Conservation (phyloP, 192 early-diverging fungal species). For the Cladochytrium replicatum region DNA sequence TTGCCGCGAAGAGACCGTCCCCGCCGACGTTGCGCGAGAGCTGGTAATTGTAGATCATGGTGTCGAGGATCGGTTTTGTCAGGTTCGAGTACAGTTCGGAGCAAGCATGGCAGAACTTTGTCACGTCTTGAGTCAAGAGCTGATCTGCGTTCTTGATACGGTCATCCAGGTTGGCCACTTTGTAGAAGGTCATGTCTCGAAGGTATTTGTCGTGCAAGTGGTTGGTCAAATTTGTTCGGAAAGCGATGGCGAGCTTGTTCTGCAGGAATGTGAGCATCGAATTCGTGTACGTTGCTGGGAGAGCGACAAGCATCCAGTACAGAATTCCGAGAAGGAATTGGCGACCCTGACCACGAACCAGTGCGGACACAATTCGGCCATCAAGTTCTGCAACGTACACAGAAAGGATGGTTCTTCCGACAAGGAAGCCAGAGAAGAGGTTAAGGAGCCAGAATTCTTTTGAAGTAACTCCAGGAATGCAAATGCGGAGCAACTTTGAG, state of each 20-base stretch:
- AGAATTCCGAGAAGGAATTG: constrained; percentile 77
- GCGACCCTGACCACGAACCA: constrained; percentile 63
- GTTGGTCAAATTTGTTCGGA: constrained; percentile 61
- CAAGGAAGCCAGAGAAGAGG: constrained; percentile 76
- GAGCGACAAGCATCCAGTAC: constrained; percentile 89
- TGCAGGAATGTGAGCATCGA: constrained; percentile 62
- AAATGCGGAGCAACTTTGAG: constrained; percentile 62
- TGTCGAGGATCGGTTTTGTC: constrained; percentile 91
- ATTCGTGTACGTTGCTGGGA: constrained; percentile 96
- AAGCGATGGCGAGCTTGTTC: constrained; percentile 43
- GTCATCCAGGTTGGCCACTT: constrained; percentile 86
- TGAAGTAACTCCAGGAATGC: constrained; percentile 71
- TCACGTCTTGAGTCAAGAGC: constrained; percentile 72
- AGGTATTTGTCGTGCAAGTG: constrained; percentile 81
- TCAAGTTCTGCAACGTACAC: constrained; percentile 84
- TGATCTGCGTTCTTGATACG: constrained; percentile 87
- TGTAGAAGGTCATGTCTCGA: constrained; percentile 86
- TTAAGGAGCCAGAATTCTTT: constrained; percentile 81
- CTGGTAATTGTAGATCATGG: constrained; percentile 85
- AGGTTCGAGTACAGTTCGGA: constrained; percentile 84
- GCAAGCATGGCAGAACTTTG: constrained; percentile 82
- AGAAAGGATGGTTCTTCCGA: constrained; percentile 82
- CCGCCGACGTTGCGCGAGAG: constrained; percentile 75
- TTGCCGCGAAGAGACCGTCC: constrained; percentile 73
- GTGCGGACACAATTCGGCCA: constrained; percentile 70